Conservation (phyloP, 2,329 filamentous ascomycete species). For the Xylariaceae sp. region DNA sequence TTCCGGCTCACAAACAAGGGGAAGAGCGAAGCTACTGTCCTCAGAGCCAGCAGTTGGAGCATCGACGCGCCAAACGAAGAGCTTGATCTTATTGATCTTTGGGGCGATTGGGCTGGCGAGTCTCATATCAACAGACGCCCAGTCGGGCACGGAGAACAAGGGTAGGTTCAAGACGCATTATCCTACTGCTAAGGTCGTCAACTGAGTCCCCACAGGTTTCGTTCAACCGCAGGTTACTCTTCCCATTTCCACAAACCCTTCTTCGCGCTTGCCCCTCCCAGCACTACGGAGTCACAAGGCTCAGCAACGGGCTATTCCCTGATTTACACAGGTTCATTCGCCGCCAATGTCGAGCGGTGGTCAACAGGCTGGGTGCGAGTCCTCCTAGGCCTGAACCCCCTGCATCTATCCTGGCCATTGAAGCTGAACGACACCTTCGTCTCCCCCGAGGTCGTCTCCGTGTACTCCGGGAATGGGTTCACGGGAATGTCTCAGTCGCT, state of each 20-base stretch:
- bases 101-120: constrained; percentile 61
- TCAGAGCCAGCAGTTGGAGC: constrained; percentile 57
- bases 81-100: constrained; percentile 57
- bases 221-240: constrained; percentile 57
- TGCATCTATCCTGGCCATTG: constrained; percentile 57
- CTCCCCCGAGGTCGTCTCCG: constrained; percentile 59
- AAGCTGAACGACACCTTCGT: constrained; percentile 53
- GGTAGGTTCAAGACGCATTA: constrained; percentile 36
- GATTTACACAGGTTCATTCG: constrained; percentile 61
- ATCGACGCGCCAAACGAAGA: constrained; percentile 58
- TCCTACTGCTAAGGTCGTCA: background rate
- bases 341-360: constrained; percentile 57
- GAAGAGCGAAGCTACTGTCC: constrained; percentile 47
- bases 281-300: constrained; percentile 56
- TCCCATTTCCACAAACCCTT: constrained; percentile 64
- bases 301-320: constrained; percentile 63
- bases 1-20: constrained; percentile 59
- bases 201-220: constrained; percentile 44
- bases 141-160: constrained; percentile 53
- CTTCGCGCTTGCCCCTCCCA: constrained; percentile 51
- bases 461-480: constrained; percentile 56
- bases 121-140: constrained; percentile 50
- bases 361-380: constrained; percentile 59
- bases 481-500: constrained; percentile 60
- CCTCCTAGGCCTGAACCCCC: constrained; percentile 56